Base-by-base conservation (phyloP, 495 filamentous ascomycete species). In the Parachaetomium inaequale region DNA sequence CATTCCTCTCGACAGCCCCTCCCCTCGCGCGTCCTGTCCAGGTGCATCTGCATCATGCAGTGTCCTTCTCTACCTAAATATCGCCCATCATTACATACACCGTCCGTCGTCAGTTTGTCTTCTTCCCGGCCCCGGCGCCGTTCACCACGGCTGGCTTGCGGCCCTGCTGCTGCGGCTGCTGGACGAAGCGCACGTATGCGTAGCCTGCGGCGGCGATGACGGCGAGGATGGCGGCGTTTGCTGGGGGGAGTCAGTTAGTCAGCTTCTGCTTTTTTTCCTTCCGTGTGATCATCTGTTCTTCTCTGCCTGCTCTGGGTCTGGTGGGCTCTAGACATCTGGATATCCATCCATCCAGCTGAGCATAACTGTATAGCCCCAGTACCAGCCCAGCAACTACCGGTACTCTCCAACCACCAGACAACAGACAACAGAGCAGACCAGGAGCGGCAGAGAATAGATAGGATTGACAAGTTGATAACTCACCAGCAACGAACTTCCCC, bases 401-500 rank as follows among this genome's bases (percentile, higher is more conserved):
- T n/a, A n/a, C n/a, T n/a, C n/a, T n/a, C n/a, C 19, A 46, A 46
- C 23, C 19, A 11, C 43, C 6, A 11, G 43, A 38, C 17, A 34
- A 2, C 0, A 26, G 26, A 28, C 25, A 46, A 51, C 34, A 42
- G 31, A 11, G 50, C 1, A 55, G 40, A 52, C 19, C n/a, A n/a
- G n/a, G n/a, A n/a, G n/a, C n/a, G n/a, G n/a, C n/a, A n/a, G n/a
- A n/a, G n/a, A n/a, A n/a, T n/a, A n/a, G n/a, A n/a, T n/a, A n/a
- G n/a, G n/a, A n/a, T n/a, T n/a, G n/a, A n/a, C n/a, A n/a, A n/a
- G n/a, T n/a, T n/a, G n/a, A n/a, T n/a, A n/a, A n/a, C n/a, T n/a
- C n/a, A 75, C 73, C 70, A 29, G 67, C 54, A 29, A 75, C 58
- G 55, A 75, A 74, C 61, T 65, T 70, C 23, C 72, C 71, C 12